Evolutionary conservation across 352 stramenopile species (phyloP), one percentile per base, ranked within the genome.

Genomic region (Pythium phragmitis): DNA sequence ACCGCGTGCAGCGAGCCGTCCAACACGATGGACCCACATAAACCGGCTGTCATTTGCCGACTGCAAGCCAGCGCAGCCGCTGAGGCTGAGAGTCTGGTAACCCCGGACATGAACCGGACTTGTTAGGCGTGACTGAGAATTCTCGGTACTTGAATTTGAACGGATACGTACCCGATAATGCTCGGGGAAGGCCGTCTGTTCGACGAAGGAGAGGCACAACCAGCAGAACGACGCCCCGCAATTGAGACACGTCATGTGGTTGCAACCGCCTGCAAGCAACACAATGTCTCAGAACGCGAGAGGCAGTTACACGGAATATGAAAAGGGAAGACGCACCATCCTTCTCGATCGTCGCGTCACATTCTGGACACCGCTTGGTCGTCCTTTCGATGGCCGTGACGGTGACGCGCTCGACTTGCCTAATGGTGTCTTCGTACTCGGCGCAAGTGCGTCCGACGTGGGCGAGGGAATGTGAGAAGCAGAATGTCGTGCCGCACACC

Each of bases 241-340:
- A 2, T 47, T 21, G 4, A 55, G 33, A 47, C 56, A 63, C 17
- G 43, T 54, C 56, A 63, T 63, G 56, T 63, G 56, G 26, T 63
- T 63, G 56, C 56, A 63, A 2, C 45, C 56, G n/a, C 56, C 56
- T 63, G 26, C 56, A 5, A 17, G 16, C 37, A 43, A 43, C 37
- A 43, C 37, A 43, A 30, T 30, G 26, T 30, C 26, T 30, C 4
- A 30, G 26, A 30, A 21, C 21, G 26, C 26, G 26, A 30, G 26
- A 30, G 1, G 26, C 3, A 30, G 26, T 30, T 30, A 0, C 26
- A 30, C 26, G 26, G 26, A 30, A 39, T 39, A 1, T 2, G 8
- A 9, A 39, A 39, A 39, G 11, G 7, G 34, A 9, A 39, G 7
- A 39, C 11, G 34, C 11, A 62, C 56, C 56, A 43, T 62, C 42